phyloP scores from a whole-genome alignment of 148 eudicot genomes.

The Chenopodium album region DNA sequence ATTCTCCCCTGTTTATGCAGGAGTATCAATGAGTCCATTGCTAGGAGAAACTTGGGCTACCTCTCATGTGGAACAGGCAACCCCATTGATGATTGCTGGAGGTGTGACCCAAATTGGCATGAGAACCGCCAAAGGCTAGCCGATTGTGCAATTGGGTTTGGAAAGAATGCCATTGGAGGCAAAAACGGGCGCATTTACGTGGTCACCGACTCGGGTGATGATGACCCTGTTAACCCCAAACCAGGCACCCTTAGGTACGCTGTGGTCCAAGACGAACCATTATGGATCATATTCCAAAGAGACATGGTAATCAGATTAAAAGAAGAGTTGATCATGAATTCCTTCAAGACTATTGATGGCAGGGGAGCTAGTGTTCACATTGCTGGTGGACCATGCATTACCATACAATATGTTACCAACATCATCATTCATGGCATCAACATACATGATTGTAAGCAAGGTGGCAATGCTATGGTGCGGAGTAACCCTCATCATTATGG shows the following conservation, averaged over 20 bases:
- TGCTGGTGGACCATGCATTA: constrained; percentile 72
- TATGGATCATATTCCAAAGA: constrained; percentile 64
- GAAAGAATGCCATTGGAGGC: constrained; percentile 68
- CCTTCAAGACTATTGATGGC: constrained; percentile 81
- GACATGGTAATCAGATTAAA: constrained; percentile 68
- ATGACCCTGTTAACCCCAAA: constrained; percentile 59
- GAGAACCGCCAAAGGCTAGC: constrained; percentile 64
- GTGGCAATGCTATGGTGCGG: constrained; percentile 71
- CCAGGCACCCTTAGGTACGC: constrained; percentile 74
- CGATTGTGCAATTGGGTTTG: constrained; percentile 76
- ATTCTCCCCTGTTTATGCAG: constrained; percentile 27
- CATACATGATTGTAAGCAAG: constrained; percentile 66
- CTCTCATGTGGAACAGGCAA: constrained; percentile 69
- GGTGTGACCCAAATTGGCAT: constrained; percentile 69
- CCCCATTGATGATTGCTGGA: constrained; percentile 86
- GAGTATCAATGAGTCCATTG: constrained; percentile 53
- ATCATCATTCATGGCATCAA: constrained; percentile 69
- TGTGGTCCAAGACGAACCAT: constrained; percentile 62
- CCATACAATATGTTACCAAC: constrained; percentile 58
- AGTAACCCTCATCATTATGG: constrained; percentile 59
- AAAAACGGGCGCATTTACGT: constrained; percentile 59
- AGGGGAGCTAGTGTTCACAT: constrained; percentile 78
- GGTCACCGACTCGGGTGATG: constrained; percentile 54
- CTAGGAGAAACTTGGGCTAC: constrained; percentile 57
- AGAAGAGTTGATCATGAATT: constrained; percentile 70